These are phyloP conservation scores for Debaryomyces udenii DNA, from an alignment of 1,139 yeast genomes.

Conservation along the genomic window DNA sequence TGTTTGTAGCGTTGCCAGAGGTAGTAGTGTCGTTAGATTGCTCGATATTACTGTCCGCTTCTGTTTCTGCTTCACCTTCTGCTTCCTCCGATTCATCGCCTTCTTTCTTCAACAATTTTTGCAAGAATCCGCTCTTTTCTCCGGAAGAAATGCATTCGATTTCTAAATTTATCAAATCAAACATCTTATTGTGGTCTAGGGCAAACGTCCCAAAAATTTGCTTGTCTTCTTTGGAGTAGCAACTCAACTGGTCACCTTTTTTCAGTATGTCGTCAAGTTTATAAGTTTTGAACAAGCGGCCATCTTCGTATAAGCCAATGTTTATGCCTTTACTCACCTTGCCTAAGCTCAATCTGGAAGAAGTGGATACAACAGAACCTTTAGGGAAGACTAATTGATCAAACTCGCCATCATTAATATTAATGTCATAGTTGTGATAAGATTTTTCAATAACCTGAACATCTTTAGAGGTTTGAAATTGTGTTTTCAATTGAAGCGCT, in stretches of 20 bases:
- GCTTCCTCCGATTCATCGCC: conserved; percentile 17
- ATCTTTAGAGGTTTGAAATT: conserved; percentile 61
- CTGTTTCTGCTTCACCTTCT: conserved; percentile 17
- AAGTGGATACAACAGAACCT: conserved; percentile 39
- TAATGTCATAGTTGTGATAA: conserved; percentile 43
- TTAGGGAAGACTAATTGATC: conserved; percentile 42
- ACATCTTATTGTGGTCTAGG: conserved; percentile 53
- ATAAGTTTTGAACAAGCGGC: conserved; percentile 45
- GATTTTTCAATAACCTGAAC: conserved; percentile 63
- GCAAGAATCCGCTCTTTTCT: conserved; percentile 28
- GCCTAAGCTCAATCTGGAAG: conserved; percentile 37
- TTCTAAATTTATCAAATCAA: conserved; percentile 44
- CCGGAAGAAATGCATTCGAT: conserved; percentile 38
- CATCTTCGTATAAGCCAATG: conserved; percentile 59
- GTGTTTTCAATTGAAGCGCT: conserved; percentile 59
- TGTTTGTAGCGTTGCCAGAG: conserved; percentile 18
- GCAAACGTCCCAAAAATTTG: conserved; percentile 45
- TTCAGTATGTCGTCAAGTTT: conserved; percentile 33
- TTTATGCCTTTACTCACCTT: conserved; percentile 32
- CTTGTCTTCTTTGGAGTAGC: conserved; percentile 41
- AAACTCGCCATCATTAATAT: conserved; percentile 35
- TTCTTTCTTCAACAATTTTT: conserved; percentile 30
- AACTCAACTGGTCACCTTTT: conserved; percentile 45
- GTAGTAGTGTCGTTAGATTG: conserved; percentile 13
- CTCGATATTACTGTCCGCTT: conserved; percentile 15